Percentiles rank a stretch among this genome's conserved stretches.
These are phyloP conservation scores for Claviceps arundinis DNA, from an alignment of 2,329 filamentous ascomycete species.

Conservation along the genomic window DNA sequence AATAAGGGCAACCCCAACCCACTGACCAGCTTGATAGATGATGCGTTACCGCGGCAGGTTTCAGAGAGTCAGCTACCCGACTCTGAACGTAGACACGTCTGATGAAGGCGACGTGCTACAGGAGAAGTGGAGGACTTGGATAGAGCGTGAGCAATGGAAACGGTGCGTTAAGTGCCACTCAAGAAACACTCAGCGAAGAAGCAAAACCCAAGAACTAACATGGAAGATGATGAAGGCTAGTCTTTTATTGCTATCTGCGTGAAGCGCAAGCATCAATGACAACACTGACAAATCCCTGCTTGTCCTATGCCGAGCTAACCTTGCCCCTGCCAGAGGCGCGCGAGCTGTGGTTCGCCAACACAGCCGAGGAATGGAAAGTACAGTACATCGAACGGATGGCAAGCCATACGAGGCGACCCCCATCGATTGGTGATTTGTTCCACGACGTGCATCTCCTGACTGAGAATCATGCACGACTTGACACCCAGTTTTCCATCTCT, in stretches of 20 bases:
- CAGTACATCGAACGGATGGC: conserved; percentile 34
- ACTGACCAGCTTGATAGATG: conserved; percentile 25
- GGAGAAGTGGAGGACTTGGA: conserved; percentile 53
- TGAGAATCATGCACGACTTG: conserved; percentile 35
- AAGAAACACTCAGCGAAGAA: background rate
- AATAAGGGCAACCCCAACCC: background rate
- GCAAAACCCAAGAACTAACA: background rate
- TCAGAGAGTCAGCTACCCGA: conserved; percentile 38
- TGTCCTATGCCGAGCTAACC: conserved; percentile 57
- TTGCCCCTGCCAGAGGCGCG: conserved; percentile 50
- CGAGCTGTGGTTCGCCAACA: conserved; percentile 52
- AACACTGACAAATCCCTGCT: conserved; percentile 47
- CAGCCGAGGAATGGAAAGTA: conserved; percentile 51
- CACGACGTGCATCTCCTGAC: conserved; percentile 41
- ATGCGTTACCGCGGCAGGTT: conserved; percentile 46
- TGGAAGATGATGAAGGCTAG: conserved; percentile 29
- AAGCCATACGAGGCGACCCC: conserved; percentile 27
- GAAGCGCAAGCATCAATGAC: conserved; percentile 57
- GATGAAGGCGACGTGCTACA: conserved; percentile 46
- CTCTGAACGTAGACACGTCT: conserved; percentile 34
- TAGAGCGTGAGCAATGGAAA: conserved; percentile 52
- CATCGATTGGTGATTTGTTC: conserved; percentile 42
- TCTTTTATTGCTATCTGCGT: conserved; percentile 50
- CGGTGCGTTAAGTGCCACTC: conserved; percentile 24
- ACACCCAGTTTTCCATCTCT: conserved; percentile 41